phyloP scores from a whole-genome alignment of 1,139 yeast genomes.

The Saccharomyces hybrid region DNA sequence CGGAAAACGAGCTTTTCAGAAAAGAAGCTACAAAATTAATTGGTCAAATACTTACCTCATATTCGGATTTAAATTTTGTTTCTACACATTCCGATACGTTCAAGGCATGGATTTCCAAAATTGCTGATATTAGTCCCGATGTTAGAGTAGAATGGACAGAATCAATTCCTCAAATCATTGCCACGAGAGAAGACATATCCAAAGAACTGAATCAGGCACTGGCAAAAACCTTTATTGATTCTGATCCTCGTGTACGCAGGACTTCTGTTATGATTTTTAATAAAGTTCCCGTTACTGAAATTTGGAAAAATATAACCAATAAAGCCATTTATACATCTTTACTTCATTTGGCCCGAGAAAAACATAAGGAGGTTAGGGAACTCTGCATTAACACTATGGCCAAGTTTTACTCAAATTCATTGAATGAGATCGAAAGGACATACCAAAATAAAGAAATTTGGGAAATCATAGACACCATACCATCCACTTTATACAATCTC shows the following conservation, averaged over 20 bases:
- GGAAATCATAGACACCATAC: constrained; percentile 48
- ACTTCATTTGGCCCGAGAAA: constrained; percentile 62
- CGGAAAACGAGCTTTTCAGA: constrained; percentile 60
- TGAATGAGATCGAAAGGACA: constrained; percentile 15
- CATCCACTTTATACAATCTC: constrained; percentile 57
- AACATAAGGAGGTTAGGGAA: constrained; percentile 55
- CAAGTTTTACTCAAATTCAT: constrained; percentile 38
- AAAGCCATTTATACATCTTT: constrained; percentile 46
- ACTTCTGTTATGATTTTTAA: constrained; percentile 47
- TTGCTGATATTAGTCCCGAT: constrained; percentile 55
- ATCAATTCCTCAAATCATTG: constrained; percentile 41
- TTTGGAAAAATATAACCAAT: constrained; percentile 41
- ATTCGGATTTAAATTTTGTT: constrained; percentile 49
- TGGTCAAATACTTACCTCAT: constrained; percentile 53
- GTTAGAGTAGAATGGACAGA: constrained; percentile 70
- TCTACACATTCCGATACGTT: constrained; percentile 55
- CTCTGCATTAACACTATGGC: constrained; percentile 52
- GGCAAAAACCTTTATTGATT: constrained; percentile 62
- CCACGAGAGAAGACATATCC: constrained; percentile 41
- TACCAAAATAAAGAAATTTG: constrained; percentile 30
- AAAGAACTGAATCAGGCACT: constrained; percentile 51
- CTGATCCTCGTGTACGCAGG: constrained; percentile 66
- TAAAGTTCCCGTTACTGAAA: constrained; percentile 35
- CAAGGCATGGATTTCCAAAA: constrained; percentile 65
- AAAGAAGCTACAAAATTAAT: constrained; percentile 64